Base-by-base conservation (phyloP, 2,329 filamentous ascomycete genomes). In the Diplodia mutila region DNA sequence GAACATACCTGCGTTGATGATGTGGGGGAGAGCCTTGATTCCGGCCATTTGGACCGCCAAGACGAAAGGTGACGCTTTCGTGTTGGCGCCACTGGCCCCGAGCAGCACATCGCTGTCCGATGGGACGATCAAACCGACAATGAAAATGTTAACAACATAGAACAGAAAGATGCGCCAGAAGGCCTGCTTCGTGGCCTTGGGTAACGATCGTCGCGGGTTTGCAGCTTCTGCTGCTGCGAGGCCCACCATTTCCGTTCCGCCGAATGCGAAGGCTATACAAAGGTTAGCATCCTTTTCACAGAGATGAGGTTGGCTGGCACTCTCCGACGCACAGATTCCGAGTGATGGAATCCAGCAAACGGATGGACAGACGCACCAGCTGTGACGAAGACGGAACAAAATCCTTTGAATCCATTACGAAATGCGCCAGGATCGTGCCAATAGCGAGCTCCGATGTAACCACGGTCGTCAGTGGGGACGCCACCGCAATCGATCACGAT, bases 381-480 rank as follows among this genome's bases (percentile, higher is more conserved):
- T 37, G 86, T 89, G 67, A 89, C 86, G 71, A 89, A 89, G 51
- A 89, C 86, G 67, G 83, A 82, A 75, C 86, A 89, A 72, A 89
- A 85, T 34, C 87, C 87, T 76, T 87, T 86, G 80, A 90, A 89
- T 3, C 87, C 87, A 72, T 89, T 82, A 53, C 74, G 70, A 74
- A 85, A 85, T 0, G 86, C 85, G 3, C 85, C 85, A 0, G 85
- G 85, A 39, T 86, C 78, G 69, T 84, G 79, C 87, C 87, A 89
- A 78, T 86, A 89, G 48, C 82, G 81, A 21, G 84, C 86, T 14
- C 89, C 88, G 51, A 89, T 85, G 73, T 89, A 88, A 34, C 85
- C 84, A 71, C 83, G 77, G 69, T 82, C 72, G 66, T 85, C 78
- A 0, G 80, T 81, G 3, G 88, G 87, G 1, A 87, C 88, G 61